phyloP scores from a whole-genome alignment of 2,329 filamentous ascomycete species.

The Geoglossum cookeanum region DNA sequence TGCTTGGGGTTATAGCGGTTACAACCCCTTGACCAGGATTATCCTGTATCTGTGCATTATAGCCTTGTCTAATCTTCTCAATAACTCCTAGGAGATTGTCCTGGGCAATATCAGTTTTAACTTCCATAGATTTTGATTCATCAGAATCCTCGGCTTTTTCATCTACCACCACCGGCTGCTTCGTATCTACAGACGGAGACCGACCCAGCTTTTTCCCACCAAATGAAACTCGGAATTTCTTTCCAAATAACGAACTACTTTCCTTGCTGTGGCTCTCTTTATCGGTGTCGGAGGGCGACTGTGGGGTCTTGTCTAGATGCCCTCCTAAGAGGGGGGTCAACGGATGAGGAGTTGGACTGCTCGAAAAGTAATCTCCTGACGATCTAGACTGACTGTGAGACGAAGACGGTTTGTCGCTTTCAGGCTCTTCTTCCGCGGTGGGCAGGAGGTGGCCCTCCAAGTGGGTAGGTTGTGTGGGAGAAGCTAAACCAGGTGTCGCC shows the following conservation, averaged over 20 bases:
- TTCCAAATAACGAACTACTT: constrained; percentile 50
- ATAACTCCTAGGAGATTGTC: constrained; percentile 27
- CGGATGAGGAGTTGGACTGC: constrained; percentile 21
- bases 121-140: constrained; percentile 35
- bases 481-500: constrained; percentile 39
- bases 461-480: constrained; percentile 18
- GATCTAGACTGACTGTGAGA: constrained; percentile 33
- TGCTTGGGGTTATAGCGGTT: constrained; percentile 24
- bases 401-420: constrained; percentile 34
- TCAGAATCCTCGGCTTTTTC: constrained; percentile 52
- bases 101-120: constrained; percentile 30
- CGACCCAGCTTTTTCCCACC: constrained; percentile 69
- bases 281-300: constrained; percentile 35
- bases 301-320: constrained; percentile 19
- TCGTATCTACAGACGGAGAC: constrained; percentile 41
- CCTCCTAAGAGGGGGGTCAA: constrained; percentile 7
- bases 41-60: constrained; percentile 23
- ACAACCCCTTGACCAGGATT: constrained; percentile 20
- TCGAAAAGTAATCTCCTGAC: constrained; percentile 67
- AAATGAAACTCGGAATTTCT: constrained; percentile 70
- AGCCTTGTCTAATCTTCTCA: constrained; percentile 26
- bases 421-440: constrained; percentile 22
- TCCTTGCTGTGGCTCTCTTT: constrained; percentile 43
- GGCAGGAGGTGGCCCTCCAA: constrained; percentile 19
- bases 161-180: constrained; percentile 54